phyloP scores from a whole-genome alignment of 1,139 yeast species.

The Candida sp. region DNA sequence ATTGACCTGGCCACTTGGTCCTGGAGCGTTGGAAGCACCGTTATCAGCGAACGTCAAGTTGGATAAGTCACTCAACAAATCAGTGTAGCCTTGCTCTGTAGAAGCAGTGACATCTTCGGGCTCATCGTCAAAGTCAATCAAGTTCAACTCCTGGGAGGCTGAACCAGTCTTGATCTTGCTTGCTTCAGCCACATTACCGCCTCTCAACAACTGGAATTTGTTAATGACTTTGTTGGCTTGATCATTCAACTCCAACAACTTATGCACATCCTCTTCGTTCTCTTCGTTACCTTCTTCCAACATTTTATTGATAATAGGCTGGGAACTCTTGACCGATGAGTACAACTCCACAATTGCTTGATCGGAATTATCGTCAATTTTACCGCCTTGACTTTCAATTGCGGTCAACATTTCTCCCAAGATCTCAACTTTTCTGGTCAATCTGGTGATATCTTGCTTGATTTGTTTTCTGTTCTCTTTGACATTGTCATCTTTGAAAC shows the following conservation, averaged over 20 bases:
- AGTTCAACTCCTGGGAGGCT: slow-evolving; percentile 46
- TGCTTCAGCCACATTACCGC: slow-evolving; percentile 69
- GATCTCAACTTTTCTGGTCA: slow-evolving; percentile 88
- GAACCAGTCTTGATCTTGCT: slow-evolving; percentile 52
- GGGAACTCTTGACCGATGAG: slow-evolving; percentile 79
- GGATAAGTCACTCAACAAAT: slow-evolving; percentile 73
- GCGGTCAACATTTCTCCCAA: slow-evolving; percentile 84
- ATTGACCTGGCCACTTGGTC: slow-evolving; percentile 22
- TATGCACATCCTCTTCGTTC: slow-evolving; percentile 69
- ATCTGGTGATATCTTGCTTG: slow-evolving; percentile 82
- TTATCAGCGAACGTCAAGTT: slow-evolving; percentile 52
- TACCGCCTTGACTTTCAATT: slow-evolving; percentile 51
- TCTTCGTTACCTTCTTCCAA: slow-evolving; percentile 55
- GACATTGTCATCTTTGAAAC: slow-evolving; percentile 82
- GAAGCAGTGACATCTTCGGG: slow-evolving; percentile 41
- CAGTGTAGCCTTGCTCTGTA: slow-evolving; percentile 57
- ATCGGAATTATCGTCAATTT: slow-evolving; percentile 58
- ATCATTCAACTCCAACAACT: slow-evolving; percentile 75
- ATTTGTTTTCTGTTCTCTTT: slow-evolving; percentile 78
- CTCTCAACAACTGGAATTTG: slow-evolving; percentile 68
- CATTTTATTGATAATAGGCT: slow-evolving; percentile 86
- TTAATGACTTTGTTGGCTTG: slow-evolving; percentile 70
- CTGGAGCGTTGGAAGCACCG: slow-evolving; percentile 20
- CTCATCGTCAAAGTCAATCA: slow-evolving; percentile 84
- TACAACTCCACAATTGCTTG: slow-evolving; percentile 83